Base-by-base conservation (phyloP, 164 flowering plant genomes). In the Hamamelis virginiana region DNA sequence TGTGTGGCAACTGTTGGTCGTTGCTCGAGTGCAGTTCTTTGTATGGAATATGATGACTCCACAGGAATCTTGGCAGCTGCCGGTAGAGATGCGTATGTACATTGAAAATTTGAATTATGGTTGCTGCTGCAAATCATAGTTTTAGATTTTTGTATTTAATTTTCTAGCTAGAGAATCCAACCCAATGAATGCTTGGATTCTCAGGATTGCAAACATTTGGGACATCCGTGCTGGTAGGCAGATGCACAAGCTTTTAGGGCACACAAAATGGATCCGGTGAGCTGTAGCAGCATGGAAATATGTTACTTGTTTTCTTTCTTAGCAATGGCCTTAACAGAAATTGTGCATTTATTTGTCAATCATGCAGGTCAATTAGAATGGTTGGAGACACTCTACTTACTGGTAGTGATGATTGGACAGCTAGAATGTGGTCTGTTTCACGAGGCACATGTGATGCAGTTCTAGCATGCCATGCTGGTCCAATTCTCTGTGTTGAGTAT, bases 321-420 rank as follows among this genome's bases (percentile, higher is more conserved):
- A 44, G 1, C 38, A 2, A 12, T 41, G 11, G 64, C 22, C n/a
- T 69, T n/a, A 16, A 27, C 5, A 23, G 57, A 18, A 46, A 53
- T 43, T 18, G n/a, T 43, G 21, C 50, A 23, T 46, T 18, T 50
- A n/a, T 70, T 41, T 66, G 47, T 25, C 19, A 46, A 70, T 53
- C 41, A 47, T 82, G 81, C 86, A 94, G 99, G 82, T 91, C 99
- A 26, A 82, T 96, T 63, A 87, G 99, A 83, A 91, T 96, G 98
- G 96, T 88, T 50, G 96, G 94, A 46, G 98, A 96, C 73, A 90
- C 92, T 56, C 59, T 96, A 57, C 66, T 96, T 59, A 90, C 98
- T 67, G 99, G 99, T 64, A 91, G 98, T 81, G 99, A 96, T 83
- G 99, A 96, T 76, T 96, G 98, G 99, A 96, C 97, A 8, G 98